phyloP scores from a whole-genome alignment of 257 asterid species.

The Gardenia jasminoides region DNA sequence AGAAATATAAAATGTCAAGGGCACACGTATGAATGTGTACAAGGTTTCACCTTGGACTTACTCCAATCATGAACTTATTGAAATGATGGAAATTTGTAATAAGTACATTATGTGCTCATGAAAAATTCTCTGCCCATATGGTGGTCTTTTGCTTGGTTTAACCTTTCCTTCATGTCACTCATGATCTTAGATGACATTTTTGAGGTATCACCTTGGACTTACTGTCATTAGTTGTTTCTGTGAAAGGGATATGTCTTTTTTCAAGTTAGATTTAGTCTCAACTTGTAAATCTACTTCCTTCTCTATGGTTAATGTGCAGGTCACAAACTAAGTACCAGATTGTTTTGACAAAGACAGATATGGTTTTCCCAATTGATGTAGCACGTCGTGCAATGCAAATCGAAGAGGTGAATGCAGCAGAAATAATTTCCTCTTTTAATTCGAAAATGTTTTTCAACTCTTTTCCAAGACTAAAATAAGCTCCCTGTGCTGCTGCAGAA shows the following conservation, averaged over 20 bases:
- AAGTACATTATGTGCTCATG: too few species aligned
- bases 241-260: not conserved
- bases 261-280: not conserved
- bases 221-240: not conserved
- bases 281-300: not conserved
- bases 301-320: conserved; percentile 42
- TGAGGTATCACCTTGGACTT: not conserved
- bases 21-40: not conserved
- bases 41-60: not conserved
- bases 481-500: conserved; percentile 49
- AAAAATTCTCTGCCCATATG: too few species aligned
- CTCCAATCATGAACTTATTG: too few species aligned
- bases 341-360: conserved; percentile 88
- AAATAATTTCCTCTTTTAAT: not conserved
- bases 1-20: not conserved
- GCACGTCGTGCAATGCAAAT: conserved; percentile 98
- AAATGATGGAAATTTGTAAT: too few species aligned
- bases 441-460: not conserved
- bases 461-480: conserved; percentile 9
- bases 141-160: too few species aligned
- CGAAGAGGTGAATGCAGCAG: conserved; percentile 65
- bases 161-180: too few species aligned
- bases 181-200: too few species aligned
- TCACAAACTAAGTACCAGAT: conserved; percentile 81
- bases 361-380: conserved; percentile 84